A percentile compares a stretch with the other conserved stretches of the same genome.
phyloP scores from a whole-genome alignment of 352 stramenopile genomes.

The Globisporangium middletonii region DNA sequence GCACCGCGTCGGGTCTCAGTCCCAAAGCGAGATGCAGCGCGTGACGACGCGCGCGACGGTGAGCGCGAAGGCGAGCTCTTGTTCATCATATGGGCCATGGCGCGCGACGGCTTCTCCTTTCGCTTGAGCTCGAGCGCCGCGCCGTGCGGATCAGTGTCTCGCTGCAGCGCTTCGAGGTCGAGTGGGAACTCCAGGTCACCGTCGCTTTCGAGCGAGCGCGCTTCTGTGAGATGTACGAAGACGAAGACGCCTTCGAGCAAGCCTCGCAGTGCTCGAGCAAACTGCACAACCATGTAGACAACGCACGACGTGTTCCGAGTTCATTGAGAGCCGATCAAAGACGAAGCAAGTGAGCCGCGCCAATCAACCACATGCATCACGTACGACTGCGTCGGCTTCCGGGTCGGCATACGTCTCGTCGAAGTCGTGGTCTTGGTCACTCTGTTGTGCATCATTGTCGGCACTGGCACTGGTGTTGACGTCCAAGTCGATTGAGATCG shows the following conservation, averaged over 20 bases:
- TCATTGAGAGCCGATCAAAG: not conserved
- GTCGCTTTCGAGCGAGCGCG: not conserved
- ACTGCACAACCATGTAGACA: not conserved
- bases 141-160: conserved; percentile 6
- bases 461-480: not conserved
- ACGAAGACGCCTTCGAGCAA: conserved; percentile 9
- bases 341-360: too few species aligned
- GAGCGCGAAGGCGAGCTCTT: conserved; percentile 21
- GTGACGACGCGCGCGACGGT: conserved; percentile 28
- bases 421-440: not conserved
- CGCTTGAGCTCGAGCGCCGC: conserved; percentile 3
- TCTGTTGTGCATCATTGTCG: not conserved
- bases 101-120: conserved; percentile 12
- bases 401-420: not conserved
- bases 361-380: too few species aligned
- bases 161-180: conserved; percentile 1
- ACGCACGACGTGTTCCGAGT: too few species aligned
- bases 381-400: not conserved
- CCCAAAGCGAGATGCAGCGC: conserved; percentile 23
- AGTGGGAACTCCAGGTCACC: conserved; percentile 7
- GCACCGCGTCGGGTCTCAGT: conserved; percentile 3
- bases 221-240: not conserved
- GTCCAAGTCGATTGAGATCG: conserved; percentile 3
- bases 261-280: not conserved
- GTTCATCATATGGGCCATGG: conserved; percentile 5